Conservation (phyloP, 2,329 filamentous ascomycete species). For the Diaporthe longicolla region DNA sequence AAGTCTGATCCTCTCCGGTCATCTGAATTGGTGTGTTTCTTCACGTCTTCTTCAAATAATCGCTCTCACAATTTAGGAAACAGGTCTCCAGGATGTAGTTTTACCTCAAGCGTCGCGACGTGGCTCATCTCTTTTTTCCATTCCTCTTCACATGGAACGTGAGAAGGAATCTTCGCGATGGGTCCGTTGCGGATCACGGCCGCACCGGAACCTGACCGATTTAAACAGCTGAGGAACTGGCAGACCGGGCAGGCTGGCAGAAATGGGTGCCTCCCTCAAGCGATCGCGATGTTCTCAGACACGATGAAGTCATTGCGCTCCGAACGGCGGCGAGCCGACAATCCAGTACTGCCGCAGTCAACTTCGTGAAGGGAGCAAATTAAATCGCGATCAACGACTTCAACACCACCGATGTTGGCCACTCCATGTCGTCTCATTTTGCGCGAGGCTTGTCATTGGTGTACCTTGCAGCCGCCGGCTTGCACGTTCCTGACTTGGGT, state of each 20-base stretch:
- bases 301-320: conserved; percentile 34
- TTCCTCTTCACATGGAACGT: conserved; percentile 13
- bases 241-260: too few relatives aligned
- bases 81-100: not conserved
- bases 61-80: not conserved
- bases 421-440: conserved; percentile 40
- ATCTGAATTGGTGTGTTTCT: not conserved
- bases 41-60: not conserved
- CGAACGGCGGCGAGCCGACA: not conserved
- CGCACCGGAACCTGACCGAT: conserved; percentile 34
- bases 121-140: conserved; percentile 17
- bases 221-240: not conserved
- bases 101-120: not conserved
- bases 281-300: conserved; percentile 30
- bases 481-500: conserved; percentile 38
- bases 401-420: conserved; percentile 14
- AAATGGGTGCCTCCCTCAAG: not conserved
- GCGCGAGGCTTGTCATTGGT: conserved; percentile 41
- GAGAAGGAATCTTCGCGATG: conserved; percentile 35
- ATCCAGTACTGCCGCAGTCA: not conserved
- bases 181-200: conserved; percentile 23
- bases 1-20: not conserved
- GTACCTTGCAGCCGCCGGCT: conserved; percentile 42
- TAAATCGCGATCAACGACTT: conserved; percentile 27
- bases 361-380: conserved; percentile 8